Percentiles rank a stretch among this genome's conserved stretches.
Conservation (phyloP, 805 yeast species). For the Ogataea paradorogensis region DNA sequence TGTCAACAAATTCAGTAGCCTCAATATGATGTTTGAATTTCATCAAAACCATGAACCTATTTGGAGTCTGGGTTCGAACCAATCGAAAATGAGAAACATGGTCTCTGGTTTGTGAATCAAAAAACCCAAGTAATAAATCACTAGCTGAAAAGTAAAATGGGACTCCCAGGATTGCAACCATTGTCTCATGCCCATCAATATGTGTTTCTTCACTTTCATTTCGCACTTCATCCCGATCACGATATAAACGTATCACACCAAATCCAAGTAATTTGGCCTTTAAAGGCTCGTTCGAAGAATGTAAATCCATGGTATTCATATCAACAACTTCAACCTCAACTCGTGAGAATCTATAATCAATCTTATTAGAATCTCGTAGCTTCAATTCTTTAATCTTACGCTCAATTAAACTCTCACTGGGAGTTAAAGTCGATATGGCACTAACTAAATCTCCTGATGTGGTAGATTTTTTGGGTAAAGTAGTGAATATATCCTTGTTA, state of each 20-base stretch:
- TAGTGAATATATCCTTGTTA: slow-evolving; percentile 21
- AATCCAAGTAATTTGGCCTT: slow-evolving; percentile 65
- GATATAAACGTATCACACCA: slow-evolving; percentile 69
- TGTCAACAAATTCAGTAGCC: slow-evolving; percentile 64
- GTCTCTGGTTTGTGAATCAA: slow-evolving; percentile 59
- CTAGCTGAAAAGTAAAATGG: slow-evolving; percentile 87
- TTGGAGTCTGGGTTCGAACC: slow-evolving; percentile 60
- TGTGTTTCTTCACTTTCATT: slow-evolving; percentile 14
- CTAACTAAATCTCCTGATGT: slow-evolving; percentile 10
- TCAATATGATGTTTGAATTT: slow-evolving; percentile 57
- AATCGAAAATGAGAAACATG: slow-evolving; percentile 70
- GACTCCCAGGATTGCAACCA: slow-evolving; percentile 77
- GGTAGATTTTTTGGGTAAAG: slow-evolving; percentile 5
- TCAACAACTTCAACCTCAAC: slow-evolving; percentile 34
- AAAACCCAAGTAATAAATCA: slow-evolving; percentile 69
- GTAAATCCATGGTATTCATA: slow-evolving; percentile 19
- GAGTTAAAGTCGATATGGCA: slow-evolving; percentile 2
- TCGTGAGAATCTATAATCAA: slow-evolving; percentile 36
- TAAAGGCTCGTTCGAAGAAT: slow-evolving; percentile 39
- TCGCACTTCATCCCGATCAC: slow-evolving; percentile 43
- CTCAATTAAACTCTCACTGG: slow-evolving; percentile 9
- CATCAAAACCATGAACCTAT: slow-evolving; percentile 72
- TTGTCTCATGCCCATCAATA: slow-evolving; percentile 53
- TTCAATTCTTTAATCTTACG: slow-evolving; percentile 11
- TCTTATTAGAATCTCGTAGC: slow-evolving; percentile 3